phyloP scores from a whole-genome alignment of 257 asterid genomes.

The Nicotiana tabacum region DNA sequence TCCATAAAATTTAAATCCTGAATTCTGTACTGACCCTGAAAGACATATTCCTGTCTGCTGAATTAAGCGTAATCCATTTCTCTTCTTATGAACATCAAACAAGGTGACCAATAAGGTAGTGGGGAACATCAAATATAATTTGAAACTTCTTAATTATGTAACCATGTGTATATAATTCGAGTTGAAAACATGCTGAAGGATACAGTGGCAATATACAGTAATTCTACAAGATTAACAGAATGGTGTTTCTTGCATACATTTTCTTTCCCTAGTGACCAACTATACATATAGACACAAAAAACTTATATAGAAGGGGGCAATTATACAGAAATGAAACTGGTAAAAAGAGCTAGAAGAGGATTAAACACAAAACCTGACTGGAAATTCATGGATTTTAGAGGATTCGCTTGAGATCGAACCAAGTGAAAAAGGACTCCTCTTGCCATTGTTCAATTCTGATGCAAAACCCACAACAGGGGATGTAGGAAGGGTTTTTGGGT shows the following conservation, averaged over 20 bases:
- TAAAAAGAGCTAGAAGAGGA: not conserved
- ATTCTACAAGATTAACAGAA: not conserved
- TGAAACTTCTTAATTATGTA: not conserved
- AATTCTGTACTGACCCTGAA: not conserved
- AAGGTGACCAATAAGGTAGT: not conserved
- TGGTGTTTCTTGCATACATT: not conserved
- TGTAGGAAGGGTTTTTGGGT: not conserved
- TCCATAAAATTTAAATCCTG: not conserved
- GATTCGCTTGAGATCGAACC: conserved; percentile 45
- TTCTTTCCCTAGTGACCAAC: not conserved
- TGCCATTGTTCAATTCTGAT: conserved; percentile 34
- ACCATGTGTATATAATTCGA: not conserved
- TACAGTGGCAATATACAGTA: not conserved
- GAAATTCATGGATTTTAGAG: conserved; percentile 29
- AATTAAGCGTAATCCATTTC: not conserved
- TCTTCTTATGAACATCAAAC: not conserved
- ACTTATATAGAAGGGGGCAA: not conserved
- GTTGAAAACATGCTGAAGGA: not conserved
- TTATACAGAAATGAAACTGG: not conserved
- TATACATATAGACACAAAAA: not conserved
- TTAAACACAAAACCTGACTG: conserved; percentile 41
- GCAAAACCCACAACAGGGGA: not conserved
- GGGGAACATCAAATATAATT: too few relatives aligned
- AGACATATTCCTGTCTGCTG: not conserved
- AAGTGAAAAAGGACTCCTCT: conserved; percentile 46